Conservation (phyloP, 352 stramenopile genomes). For the Phytopythium aichiense region DNA sequence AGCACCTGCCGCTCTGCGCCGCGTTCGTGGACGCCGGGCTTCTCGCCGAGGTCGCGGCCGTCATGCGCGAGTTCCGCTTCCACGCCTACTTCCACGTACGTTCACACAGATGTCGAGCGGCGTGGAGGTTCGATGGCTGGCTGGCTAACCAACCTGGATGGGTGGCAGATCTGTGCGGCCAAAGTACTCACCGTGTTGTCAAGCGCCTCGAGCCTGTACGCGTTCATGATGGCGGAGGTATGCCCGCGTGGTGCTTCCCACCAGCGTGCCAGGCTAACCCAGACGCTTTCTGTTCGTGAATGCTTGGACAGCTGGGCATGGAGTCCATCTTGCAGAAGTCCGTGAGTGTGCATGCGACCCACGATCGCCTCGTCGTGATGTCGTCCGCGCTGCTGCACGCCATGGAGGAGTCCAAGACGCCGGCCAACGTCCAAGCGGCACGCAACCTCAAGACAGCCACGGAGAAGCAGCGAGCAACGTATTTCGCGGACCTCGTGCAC, state of each 20-base stretch:
- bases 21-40: conserved; percentile 43
- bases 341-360: conserved; percentile 29
- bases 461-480: conserved; percentile 24
- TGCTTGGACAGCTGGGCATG: conserved; percentile 16
- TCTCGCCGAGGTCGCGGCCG: conserved; percentile 28
- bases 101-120: neutral
- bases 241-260: neutral
- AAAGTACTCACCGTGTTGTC: conserved; percentile 40
- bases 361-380: conserved; percentile 42
- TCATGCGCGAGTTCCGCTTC: conserved; percentile 70
- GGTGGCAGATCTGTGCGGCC: conserved; percentile 29
- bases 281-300: neutral
- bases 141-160: neutral
- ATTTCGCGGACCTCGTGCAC: conserved; percentile 28
- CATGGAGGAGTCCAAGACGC: conserved; percentile 39
- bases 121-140: neutral
- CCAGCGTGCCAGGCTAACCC: neutral
- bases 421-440: conserved; percentile 30
- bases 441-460: conserved; percentile 29
- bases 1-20: conserved; percentile 23
- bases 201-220: conserved; percentile 44
- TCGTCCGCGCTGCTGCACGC: conserved; percentile 32
- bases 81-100: conserved; percentile 40
- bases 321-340: conserved; percentile 47
- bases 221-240: conserved; percentile 60